phyloP scores from a whole-genome alignment of 495 filamentous ascomycete species.

The Aspergillus steynii region DNA sequence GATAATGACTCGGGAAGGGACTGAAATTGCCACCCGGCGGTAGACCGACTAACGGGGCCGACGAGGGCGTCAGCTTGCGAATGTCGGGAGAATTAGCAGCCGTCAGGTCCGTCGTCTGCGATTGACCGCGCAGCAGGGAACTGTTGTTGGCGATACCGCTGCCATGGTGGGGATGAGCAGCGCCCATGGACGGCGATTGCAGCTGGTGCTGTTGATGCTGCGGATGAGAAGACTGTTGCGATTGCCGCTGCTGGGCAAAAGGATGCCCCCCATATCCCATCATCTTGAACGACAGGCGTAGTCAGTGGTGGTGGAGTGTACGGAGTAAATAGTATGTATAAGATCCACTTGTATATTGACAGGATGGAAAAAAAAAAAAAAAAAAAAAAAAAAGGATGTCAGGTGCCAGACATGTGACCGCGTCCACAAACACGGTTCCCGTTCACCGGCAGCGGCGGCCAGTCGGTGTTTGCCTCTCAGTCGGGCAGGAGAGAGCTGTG shows the following conservation, averaged over 20 bases:
- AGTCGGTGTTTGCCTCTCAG: not conserved
- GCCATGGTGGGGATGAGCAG: constrained; percentile 31
- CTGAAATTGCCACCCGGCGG: constrained; percentile 31
- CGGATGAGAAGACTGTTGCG: constrained; percentile 10
- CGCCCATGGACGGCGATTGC: constrained; percentile 36
- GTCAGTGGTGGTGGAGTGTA: not conserved
- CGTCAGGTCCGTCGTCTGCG: constrained; percentile 33
- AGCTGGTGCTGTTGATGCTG: constrained; percentile 32
- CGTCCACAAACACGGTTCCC: not conserved
- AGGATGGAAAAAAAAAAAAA: constrained; percentile 1
- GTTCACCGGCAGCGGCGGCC: not conserved
- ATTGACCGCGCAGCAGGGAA: constrained; percentile 27
- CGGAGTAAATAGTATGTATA: not conserved
- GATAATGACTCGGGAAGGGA: constrained; percentile 37
- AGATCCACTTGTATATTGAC: constrained; percentile 1
- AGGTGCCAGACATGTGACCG: constrained; percentile 1
- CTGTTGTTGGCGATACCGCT: constrained; percentile 29
- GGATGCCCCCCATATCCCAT: constrained; percentile 37
- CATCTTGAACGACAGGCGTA: constrained; percentile 15
- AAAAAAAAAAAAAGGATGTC: constrained; percentile 3
- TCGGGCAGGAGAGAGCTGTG: not conserved
- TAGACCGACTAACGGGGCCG: constrained; percentile 32
- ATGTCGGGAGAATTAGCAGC: constrained; percentile 35
- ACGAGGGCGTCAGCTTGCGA: constrained; percentile 40
- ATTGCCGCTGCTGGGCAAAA: constrained; percentile 33